Base-by-base conservation (phyloP, 1,284 basidiomycete species). In the Fomitopsis betulina region DNA sequence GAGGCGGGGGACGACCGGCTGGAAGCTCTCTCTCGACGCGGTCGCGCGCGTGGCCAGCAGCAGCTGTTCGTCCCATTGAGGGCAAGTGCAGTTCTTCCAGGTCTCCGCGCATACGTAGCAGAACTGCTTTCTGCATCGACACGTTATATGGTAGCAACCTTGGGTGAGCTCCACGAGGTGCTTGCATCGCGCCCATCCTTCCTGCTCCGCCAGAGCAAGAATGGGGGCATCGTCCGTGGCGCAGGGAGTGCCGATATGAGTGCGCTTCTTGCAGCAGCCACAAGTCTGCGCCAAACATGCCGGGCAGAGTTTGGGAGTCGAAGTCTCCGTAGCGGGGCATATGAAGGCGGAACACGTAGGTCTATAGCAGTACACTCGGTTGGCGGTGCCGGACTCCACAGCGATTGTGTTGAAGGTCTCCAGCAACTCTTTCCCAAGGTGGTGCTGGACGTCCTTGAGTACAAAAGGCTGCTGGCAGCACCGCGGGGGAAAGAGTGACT, bases 21-120 rank as follows among this genome's bases (percentile, higher is more conserved):
- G 72, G 74, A 21, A 74, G 61, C 52, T 75, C 72, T 42, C 77
- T 73, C n/a, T 63, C 62, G 5, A 72, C 71, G 27, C 66, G 61
- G 25, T 66, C 54, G 43, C 66, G 57, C 8, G 70, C 72, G 60
- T 65, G 0, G 63, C 67, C 1, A 77, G 1, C 3, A 83, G 70
- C 27, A 76, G 67, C 0, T 58, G 50, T 61, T 85, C 83, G 21
- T 84, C 82, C 81, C 82, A 85, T 43, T 83, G 81, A 0, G 72
- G 72, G 60, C 83, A 86, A 0, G 3, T 12, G 60, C 83, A 84
- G 0, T 68, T 72, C 69, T 83, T 84, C 83, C 83, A 84, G 2
- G 58, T 71, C 17, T 66, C 75, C 0, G 79, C 80, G 62, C 83
- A 86, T 2, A 82, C 59, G 60, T 85, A 74, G 60, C 73, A 74